Base-by-base conservation (phyloP, 2,329 filamentous ascomycete species). In the Didymella keratinophila region DNA sequence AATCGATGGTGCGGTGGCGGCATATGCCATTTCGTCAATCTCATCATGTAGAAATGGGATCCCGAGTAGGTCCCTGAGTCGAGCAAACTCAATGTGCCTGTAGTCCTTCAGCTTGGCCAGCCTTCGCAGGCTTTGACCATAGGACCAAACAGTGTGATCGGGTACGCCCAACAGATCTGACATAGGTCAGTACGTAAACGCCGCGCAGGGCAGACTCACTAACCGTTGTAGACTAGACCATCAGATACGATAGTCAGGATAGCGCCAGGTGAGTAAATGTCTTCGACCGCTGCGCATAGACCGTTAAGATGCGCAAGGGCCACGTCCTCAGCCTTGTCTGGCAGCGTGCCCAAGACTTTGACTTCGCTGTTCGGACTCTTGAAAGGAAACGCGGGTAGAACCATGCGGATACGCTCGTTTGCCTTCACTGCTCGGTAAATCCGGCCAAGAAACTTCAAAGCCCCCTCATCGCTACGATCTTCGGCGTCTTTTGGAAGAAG, bases 361-460 rank as follows among this genome's bases (percentile, higher is more conserved):
- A 79, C 74, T 0, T 67, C 66, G 0, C 76, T 78, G 62, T 87
- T 87, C n/a, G 85, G 82, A 0, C 83, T 86, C 63, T 88, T 88
- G 78, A 86, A 87, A 0, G 86, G 86, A 7, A 34, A 34, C 4
- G 32, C 32, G 14, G 32, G 32, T n/a, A 34, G 14, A 16, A 34
- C 14, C 32, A 34, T 34, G 16, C 14, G 32, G 14, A 34, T 11
- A 34, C 12, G 32, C 32, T 34, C 14, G 32, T n/a, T 6, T 12
- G 4, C 11, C 32, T 34, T 34, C 7, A 34, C 32, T 34, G 32
- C 32, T 16, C 32, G 32, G 32, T 16, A 34, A 11, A 34, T 34
- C 4, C 16, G 14, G 32, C 32, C 32, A 34, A 34, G 32, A 34
- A n/a, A 34, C 32, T 34, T 34, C 32, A 34, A 34, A 12, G 32